Base-by-base conservation (phyloP, 805 yeast genomes). In the Komagataella pseudopastoris region DNA sequence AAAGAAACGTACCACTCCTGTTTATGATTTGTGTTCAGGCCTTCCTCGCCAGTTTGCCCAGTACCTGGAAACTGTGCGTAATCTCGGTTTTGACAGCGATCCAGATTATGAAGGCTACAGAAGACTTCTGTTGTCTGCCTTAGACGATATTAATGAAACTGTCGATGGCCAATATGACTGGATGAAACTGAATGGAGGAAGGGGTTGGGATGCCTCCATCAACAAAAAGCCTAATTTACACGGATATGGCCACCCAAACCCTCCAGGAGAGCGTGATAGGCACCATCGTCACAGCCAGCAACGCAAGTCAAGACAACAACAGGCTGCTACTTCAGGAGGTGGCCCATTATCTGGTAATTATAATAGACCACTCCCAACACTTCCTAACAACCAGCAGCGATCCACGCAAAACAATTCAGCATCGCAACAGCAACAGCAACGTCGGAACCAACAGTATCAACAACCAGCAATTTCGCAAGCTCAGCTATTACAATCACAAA, bases 231-330 rank as follows among this genome's bases (percentile, higher is more conserved):
- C 96, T 51, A 90, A 90, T 62, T 71, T 90, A 56, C 97, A 90
- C 67, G 98, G 98, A 46, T 90, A 90, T 66, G 97, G 97, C 43
- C 93, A 89, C 66, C 96, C 96, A 55, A 85, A 83, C 59, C 96
- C 96, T 52, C 83, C 83, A 50, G 78, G 75, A 51, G 79, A 76
- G 46, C 70, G 67, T 58, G 72, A 68, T 47, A 78, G 79, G 46
- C 70, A 64, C 53, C 61, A 63, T 52, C 65, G 61, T 48, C 59
- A 57, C 49, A 53, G 54, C 23, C 72, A 69, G 58, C 68, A 66
- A 56, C 62, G 63, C 54, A 62, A 66, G 56, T 54, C 66, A 50
- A 57, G 63, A 56, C 62, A 59, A 51, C 63, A 59, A 48, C 39
- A 30, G 39, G 39, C 39, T 30, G 39, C 39, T 10, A 30, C 39